Evolutionary conservation across 192 early-diverging fungal species (phyloP).

Genomic region (Chytriomyces sp.): DNA sequence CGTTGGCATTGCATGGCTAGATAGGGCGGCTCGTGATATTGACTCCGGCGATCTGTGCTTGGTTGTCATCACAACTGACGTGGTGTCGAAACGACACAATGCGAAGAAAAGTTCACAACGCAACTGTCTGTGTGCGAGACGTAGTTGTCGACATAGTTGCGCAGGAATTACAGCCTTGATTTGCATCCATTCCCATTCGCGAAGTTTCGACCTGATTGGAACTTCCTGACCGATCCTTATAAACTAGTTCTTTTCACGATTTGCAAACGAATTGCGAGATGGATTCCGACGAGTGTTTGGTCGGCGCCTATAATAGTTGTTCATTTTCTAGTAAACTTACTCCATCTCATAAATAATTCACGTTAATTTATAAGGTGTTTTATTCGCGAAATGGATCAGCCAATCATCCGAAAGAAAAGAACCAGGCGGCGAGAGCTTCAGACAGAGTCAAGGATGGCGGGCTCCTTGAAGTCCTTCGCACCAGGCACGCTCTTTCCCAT

Average conservation of each 20-base stretch:
- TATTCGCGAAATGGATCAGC: too few species aligned
- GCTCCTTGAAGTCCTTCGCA: conserved; percentile 83
- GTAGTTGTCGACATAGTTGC: not conserved
- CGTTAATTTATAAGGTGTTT: too few species aligned
- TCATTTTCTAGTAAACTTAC: too few species aligned
- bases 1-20: not conserved
- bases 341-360: too few species aligned
- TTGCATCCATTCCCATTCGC: not conserved
- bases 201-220: not conserved
- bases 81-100: not conserved
- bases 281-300: conserved; percentile 6
- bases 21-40: too few species aligned
- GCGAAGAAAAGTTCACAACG: not conserved
- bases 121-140: not conserved
- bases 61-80: not conserved
- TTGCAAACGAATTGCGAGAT: conserved; percentile 1
- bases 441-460: conserved; percentile 39
- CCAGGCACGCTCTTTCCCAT: conserved; percentile 78
- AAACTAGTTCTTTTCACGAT: conserved; percentile 10
- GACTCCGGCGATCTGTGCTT: too few species aligned
- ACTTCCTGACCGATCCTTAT: not conserved
- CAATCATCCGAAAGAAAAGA: too few species aligned
- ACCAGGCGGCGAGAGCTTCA: too few species aligned
- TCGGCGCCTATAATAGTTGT: not conserved
- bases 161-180: not conserved